These are phyloP conservation scores for Barnettozyma pratensis DNA, from an alignment of 805 yeast genomes.

Conservation along the genomic window DNA sequence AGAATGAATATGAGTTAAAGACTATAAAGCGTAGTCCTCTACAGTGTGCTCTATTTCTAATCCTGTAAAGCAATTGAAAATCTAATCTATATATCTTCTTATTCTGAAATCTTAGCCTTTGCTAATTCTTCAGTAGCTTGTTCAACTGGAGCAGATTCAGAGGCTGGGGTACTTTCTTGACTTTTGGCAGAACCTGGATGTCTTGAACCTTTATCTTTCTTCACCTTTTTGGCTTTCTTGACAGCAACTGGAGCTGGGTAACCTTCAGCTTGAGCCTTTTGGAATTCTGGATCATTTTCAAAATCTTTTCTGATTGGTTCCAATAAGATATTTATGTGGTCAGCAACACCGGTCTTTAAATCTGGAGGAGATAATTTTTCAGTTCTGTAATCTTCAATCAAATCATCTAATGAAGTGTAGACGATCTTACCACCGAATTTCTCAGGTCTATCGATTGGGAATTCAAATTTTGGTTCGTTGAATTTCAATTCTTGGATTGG, in stretches of 20 bases:
- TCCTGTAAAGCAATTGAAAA: too few species aligned
- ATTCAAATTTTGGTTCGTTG: constrained; percentile 53
- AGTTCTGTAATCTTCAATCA: constrained; percentile 66
- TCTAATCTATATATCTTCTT: not conserved
- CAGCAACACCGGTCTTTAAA: constrained; percentile 87
- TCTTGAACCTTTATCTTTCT: constrained; percentile 83
- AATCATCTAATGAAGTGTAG: constrained; percentile 58
- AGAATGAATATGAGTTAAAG: too few species aligned
- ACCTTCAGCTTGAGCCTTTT: constrained; percentile 69
- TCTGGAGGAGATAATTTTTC: constrained; percentile 88
- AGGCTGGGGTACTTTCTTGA: constrained; percentile 24
- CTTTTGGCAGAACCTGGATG: constrained; percentile 64
- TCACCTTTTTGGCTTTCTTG: constrained; percentile 66
- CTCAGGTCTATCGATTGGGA: constrained; percentile 86
- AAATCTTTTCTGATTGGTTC: constrained; percentile 79
- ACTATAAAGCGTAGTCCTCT: too few species aligned
- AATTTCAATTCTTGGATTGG: constrained; percentile 80
- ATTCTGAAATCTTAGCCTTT: constrained; percentile 29
- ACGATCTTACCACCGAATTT: constrained; percentile 92
- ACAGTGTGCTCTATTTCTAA: too few species aligned
- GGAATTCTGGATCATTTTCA: constrained; percentile 60
- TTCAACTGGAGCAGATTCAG: constrained; percentile 28
- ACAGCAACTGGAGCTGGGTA: constrained; percentile 72
- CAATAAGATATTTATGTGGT: constrained; percentile 71
- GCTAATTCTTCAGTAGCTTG: constrained; percentile 23